These are phyloP conservation scores for Termitomyces sp. DNA, from an alignment of 768 basidiomycete species.

Conservation along the genomic window DNA sequence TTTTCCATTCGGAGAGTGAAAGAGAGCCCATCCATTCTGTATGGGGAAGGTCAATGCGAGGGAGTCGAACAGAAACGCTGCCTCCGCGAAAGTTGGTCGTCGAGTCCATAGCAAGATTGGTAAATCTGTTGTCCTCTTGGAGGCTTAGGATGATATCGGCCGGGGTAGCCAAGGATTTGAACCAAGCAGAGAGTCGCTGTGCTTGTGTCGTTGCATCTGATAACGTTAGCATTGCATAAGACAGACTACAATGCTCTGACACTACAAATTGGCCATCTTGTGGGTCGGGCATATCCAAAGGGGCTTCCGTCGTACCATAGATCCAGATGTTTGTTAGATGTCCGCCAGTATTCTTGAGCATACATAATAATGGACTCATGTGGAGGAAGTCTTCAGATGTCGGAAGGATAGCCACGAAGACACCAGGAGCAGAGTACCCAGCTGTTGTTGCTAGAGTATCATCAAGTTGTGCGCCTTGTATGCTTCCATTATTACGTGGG, in stretches of 20 bases:
- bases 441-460: conserved; percentile 4
- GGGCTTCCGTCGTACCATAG: conserved; percentile 16
- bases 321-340: conserved; percentile 26
- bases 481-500: not conserved
- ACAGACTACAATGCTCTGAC: conserved; percentile 18
- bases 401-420: conserved; percentile 35
- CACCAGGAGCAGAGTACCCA: conserved; percentile 12
- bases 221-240: conserved; percentile 11
- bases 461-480: not conserved
- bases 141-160: conserved; percentile 34
- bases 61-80: conserved; percentile 40
- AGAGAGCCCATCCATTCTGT: conserved; percentile 64
- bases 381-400: conserved; percentile 28
- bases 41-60: conserved; percentile 45
- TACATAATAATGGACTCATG: conserved; percentile 34
- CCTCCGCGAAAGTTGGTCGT: conserved; percentile 15
- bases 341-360: conserved; percentile 28
- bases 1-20: conserved; percentile 52
- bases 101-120: not conserved
- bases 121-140: conserved; percentile 26
- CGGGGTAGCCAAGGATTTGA: conserved; percentile 21
- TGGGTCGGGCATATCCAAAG: not conserved
- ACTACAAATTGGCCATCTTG: conserved; percentile 6
- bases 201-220: not conserved
- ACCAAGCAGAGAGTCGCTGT: conserved; percentile 26